Conservation (phyloP, 352 stramenopile species). For the Phytophthora citrophthora region DNA sequence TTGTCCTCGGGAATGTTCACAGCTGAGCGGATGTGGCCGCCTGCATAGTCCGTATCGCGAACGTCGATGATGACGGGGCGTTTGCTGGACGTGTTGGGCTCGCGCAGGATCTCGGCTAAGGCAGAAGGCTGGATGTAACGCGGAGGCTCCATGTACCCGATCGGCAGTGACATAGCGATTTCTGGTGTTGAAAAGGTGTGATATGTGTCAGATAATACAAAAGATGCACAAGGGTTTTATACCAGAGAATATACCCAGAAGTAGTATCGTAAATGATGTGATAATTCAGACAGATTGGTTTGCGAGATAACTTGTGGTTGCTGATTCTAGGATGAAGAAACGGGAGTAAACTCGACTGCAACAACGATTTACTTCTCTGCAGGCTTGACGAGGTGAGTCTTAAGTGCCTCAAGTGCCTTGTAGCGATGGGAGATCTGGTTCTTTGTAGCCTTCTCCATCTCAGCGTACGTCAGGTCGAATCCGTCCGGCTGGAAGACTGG, state of each 20-base stretch:
- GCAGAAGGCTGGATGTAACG: constrained; percentile 56
- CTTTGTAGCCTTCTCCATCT: constrained; percentile 92
- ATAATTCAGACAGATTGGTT: not conserved
- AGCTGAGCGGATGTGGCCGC: constrained; percentile 77
- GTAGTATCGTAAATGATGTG: not conserved
- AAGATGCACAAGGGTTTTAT: not conserved
- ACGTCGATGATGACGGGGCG: constrained; percentile 77
- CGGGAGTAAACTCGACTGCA: not conserved
- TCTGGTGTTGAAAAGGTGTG: not conserved
- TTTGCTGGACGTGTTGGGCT: constrained; percentile 24
- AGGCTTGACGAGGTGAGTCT: constrained; percentile 40
- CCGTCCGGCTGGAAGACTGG: constrained; percentile 90
- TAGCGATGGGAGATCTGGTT: constrained; percentile 93
- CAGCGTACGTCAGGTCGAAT: constrained; percentile 86
- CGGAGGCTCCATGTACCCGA: constrained; percentile 45
- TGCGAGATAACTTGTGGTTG: not conserved
- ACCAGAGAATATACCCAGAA: not conserved
- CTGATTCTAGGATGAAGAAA: constrained; percentile 9
- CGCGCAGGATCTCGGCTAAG: constrained; percentile 63
- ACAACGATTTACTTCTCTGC: constrained; percentile 26
- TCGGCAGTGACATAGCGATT: constrained; percentile 25
- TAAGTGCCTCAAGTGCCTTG: constrained; percentile 80
- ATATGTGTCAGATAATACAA: constrained; percentile 1
- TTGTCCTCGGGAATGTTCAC: constrained; percentile 82
- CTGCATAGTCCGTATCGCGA: constrained; percentile 74